Conservation (phyloP, 225 moss, liverwort and hornwort genomes). For the Polytrichum formosum region DNA sequence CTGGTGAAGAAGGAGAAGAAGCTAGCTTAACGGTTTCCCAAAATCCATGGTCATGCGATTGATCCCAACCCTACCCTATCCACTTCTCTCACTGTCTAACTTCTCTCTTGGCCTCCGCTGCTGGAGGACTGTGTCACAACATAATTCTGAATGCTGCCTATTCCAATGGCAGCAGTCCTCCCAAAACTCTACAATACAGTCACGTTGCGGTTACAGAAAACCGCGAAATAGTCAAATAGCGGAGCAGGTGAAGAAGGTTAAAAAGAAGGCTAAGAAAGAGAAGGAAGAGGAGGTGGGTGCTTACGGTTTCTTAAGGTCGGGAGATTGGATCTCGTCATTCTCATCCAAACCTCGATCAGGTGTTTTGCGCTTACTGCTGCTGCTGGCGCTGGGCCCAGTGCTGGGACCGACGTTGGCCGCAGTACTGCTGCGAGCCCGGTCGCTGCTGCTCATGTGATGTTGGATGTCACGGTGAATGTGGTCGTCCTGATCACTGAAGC, state of each 20-base stretch:
- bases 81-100: too few relatives aligned
- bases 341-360: conserved; percentile 39
- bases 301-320: conserved; percentile 54
- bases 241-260: background rate
- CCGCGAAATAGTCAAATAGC: background rate
- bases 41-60: too few relatives aligned
- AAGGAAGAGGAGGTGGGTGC: conserved; percentile 1
- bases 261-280: background rate
- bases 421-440: conserved; percentile 12
- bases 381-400: conserved; percentile 42
- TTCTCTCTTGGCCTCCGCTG: too few relatives aligned
- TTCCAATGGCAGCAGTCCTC: too few relatives aligned
- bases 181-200: background rate
- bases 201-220: background rate
- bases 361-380: conserved; percentile 38
- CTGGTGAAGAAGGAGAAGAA: background rate
- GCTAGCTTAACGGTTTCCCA: too few relatives aligned
- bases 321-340: conserved; percentile 57
- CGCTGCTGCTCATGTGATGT: conserved; percentile 16
- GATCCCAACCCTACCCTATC: too few relatives aligned
- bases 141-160: too few relatives aligned
- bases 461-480: conserved; percentile 19
- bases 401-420: background rate
- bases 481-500: conserved; percentile 47
- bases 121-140: too few relatives aligned